Evolutionary conservation across 441 rosid species (phyloP).

Genomic region (Cnidoscolus chayamansa): DNA sequence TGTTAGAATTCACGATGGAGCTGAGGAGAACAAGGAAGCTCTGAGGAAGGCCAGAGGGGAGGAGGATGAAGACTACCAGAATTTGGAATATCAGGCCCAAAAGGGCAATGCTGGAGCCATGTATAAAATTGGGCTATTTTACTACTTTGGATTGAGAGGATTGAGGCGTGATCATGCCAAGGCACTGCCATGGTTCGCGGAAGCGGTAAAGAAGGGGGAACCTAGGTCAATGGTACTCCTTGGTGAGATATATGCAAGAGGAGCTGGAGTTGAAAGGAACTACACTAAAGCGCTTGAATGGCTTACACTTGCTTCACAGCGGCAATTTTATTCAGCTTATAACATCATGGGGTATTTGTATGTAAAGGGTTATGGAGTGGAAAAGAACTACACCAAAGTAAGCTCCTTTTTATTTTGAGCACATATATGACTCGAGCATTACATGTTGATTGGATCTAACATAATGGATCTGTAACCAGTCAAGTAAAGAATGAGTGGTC

Average conservation of each 20-base stretch:
- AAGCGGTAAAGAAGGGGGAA: slow-evolving; percentile 90
- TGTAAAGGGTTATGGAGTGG: slow-evolving; percentile 95
- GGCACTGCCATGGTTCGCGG: slow-evolving; percentile 82
- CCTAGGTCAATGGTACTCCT: slow-evolving; percentile 93
- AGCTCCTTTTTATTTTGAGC: slow-evolving; percentile 17
- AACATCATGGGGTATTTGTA: slow-evolving; percentile 93
- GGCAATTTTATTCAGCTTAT: slow-evolving; percentile 76
- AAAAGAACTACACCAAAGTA: slow-evolving; percentile 85
- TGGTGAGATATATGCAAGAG: slow-evolving; percentile 94
- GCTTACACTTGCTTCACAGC: slow-evolving; percentile 77
- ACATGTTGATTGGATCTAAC: not conserved
- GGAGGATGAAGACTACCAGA: slow-evolving; percentile 96
- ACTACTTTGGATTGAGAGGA: slow-evolving; percentile 96
- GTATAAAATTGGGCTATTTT: slow-evolving; percentile 84
- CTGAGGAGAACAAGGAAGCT: slow-evolving; percentile 94
- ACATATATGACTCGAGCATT: not conserved
- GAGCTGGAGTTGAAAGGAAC: slow-evolving; percentile 96
- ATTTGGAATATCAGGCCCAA: slow-evolving; percentile 92
- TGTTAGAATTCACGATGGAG: slow-evolving; percentile 81
- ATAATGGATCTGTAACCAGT: not conserved
- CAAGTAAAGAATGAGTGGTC: not conserved
- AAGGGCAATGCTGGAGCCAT: slow-evolving; percentile 87
- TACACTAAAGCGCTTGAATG: slow-evolving; percentile 87
- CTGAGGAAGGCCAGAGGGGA: slow-evolving; percentile 87
- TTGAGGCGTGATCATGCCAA: slow-evolving; percentile 79